Base-by-base conservation (phyloP, 495 filamentous ascomycete species). In the Xylaria scruposa region DNA sequence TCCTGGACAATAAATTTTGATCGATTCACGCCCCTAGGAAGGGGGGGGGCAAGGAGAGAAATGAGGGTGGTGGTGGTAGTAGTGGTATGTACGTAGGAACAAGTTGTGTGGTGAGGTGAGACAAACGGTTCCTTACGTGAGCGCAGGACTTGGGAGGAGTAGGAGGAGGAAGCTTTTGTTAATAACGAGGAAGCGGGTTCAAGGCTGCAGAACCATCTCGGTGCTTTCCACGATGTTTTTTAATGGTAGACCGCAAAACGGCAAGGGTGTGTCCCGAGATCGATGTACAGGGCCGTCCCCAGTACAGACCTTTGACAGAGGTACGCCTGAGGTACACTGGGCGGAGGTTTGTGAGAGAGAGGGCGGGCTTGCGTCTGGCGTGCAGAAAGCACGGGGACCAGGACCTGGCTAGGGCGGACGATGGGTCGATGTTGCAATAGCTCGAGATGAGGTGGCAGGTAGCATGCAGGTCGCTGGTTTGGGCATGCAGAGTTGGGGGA, bases 361-460 rank as follows among this genome's bases (percentile, higher is more conserved):
- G 6, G 36, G 36, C 36, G 6, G 36, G 36, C 36, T 60, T 77
- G 73, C 70, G 75, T 77, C 74, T 74, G 72, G 70, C 67, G 72
- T 72, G 77, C 77, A 76, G 73, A 67, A 67, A 71, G 66, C 56
- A 71, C 70, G 70, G 70, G 61, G 70, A 59, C 62, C 62, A 67
- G 51, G 74, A 73, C 74, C 54, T 73, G 74, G 71, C 77, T 71
- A 71, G 71, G 76, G 77, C 70, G 74, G 75, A 72, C 75, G 74
- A 76, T 76, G 76, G 77, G 75, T 73, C 74, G 76, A 79, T 79
- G 77, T 77, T 79, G 76, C 77, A 79, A 78, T 76, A 79, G 77
- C 77, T 78, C 77, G 77, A 74, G 76, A 73, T 78, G 77, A 79
- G 77, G 77, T 79, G 77, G 75, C 77, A 79, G 77, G 74, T 72